A percentile compares a stretch with the other conserved stretches of the same genome.
Conservation (phyloP, 1,284 basidiomycete genomes). For the Cutaneotrichosporon cyanovorans region DNA sequence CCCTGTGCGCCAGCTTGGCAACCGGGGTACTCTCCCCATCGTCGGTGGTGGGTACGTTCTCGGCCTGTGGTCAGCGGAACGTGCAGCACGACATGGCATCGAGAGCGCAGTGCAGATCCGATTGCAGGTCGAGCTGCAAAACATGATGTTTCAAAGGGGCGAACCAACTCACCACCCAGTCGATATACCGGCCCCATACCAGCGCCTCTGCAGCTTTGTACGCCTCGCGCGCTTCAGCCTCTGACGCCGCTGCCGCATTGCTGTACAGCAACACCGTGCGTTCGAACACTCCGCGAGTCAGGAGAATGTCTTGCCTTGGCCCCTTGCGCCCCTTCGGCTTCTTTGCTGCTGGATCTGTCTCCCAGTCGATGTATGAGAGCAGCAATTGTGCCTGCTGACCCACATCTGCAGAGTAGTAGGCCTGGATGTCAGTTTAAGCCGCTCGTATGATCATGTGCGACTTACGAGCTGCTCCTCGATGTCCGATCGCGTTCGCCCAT, state of each 20-base stretch:
- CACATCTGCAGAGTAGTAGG: constrained; percentile 11
- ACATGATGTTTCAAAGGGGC: too few relatives aligned
- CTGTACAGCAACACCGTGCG: constrained; percentile 58
- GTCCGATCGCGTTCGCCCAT: constrained; percentile 33
- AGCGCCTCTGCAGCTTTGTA: constrained; percentile 37
- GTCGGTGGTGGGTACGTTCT: constrained; percentile 15
- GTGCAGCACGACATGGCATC: too few relatives aligned
- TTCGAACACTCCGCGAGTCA: constrained; percentile 63
- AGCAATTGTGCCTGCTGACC: constrained; percentile 21
- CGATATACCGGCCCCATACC: constrained; percentile 35
- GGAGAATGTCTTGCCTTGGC: constrained; percentile 49
- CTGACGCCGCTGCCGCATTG: constrained; percentile 49
- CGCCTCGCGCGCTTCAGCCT: constrained; percentile 53
- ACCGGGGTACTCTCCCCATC: constrained; percentile 56
- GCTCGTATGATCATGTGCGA: not conserved
- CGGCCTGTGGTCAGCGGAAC: constrained; percentile 1
- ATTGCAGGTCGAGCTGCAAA: too few relatives aligned
- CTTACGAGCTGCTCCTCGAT: constrained; percentile 38
- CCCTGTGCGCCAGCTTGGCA: constrained; percentile 36
- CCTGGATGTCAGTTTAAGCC: constrained; percentile 9
- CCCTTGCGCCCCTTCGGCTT: constrained; percentile 44
- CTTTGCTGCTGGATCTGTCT: constrained; percentile 48
- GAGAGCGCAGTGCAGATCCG: too few relatives aligned
- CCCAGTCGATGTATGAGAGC: constrained; percentile 37
- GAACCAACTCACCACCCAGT: constrained; percentile 28